These are phyloP conservation scores for Periconia digitata DNA, from an alignment of 2,329 filamentous ascomycete genomes.

Conservation along the genomic window DNA sequence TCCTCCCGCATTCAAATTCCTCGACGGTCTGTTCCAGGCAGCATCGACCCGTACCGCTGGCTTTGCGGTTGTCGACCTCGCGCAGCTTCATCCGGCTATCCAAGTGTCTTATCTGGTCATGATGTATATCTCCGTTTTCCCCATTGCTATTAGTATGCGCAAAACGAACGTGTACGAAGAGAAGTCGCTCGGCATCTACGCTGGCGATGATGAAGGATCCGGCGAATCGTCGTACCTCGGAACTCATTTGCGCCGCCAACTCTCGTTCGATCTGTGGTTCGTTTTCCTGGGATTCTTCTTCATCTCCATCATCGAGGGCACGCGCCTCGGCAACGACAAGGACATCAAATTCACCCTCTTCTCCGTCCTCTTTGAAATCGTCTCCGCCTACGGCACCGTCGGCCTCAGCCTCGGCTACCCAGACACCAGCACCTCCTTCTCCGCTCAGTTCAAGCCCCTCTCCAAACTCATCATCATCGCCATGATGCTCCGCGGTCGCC, in stretches of 20 bases:
- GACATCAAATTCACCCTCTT: conserved; percentile 56
- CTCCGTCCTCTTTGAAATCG: conserved; percentile 46
- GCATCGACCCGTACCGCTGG: conserved; percentile 87
- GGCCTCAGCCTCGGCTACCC: conserved; percentile 86
- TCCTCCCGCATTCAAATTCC: conserved; percentile 72
- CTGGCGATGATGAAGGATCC: conserved; percentile 53
- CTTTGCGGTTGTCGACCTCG: conserved; percentile 78
- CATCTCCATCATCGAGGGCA: conserved; percentile 84
- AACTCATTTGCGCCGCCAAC: conserved; percentile 85
- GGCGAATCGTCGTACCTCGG: conserved; percentile 80
- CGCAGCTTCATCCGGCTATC: conserved; percentile 81
- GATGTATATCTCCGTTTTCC: conserved; percentile 99
- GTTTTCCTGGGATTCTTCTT: conserved; percentile 93
- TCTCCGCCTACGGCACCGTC: conserved; percentile 72
- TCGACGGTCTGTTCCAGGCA: conserved; percentile 89
- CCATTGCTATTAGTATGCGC: conserved; percentile 92
- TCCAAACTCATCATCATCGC: conserved; percentile 67
- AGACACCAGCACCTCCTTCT: conserved; percentile 75
- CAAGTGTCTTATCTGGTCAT: conserved; percentile 95
- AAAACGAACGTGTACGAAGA: conserved; percentile 97
- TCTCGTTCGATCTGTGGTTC: conserved; percentile 98
- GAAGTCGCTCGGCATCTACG: conserved; percentile 76
- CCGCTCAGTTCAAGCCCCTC: conserved; percentile 74
- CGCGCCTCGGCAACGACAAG: conserved; percentile 63
- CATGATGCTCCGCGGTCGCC: conserved; percentile 66